phyloP scores from a whole-genome alignment of 106 monocot species.

The Dioscorea alata region DNA sequence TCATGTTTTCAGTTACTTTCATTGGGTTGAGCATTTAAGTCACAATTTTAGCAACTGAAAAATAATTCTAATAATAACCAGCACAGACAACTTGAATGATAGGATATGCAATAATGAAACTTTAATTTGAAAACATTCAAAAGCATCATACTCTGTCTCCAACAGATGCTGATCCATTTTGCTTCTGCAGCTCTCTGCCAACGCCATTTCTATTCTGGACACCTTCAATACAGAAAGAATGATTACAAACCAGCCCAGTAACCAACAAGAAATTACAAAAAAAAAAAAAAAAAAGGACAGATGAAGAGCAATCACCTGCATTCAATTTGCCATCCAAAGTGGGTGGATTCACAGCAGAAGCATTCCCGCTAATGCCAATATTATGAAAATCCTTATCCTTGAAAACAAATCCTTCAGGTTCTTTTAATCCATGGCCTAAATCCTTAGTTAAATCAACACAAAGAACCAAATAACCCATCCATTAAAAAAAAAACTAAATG shows the following conservation, averaged over 20 bases:
- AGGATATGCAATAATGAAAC: not conserved
- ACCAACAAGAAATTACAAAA: not conserved
- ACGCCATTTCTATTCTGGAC: not conserved
- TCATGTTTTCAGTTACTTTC: too few relatives aligned
- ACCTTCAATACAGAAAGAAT: not conserved
- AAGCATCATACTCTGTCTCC: conserved; percentile 1
- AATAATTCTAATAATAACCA: not conserved
- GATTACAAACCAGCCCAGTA: not conserved
- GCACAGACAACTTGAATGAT: not conserved
- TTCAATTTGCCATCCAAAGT: not conserved
- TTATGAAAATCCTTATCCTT: not conserved
- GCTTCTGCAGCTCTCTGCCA: not conserved
- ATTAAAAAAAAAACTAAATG: not conserved
- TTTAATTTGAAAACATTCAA: not conserved
- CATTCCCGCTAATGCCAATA: not conserved
- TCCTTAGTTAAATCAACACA: conserved; percentile 2
- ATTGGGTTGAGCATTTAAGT: too few relatives aligned
- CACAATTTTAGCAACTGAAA: not conserved
- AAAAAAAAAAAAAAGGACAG: not conserved
- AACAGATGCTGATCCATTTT: not conserved
- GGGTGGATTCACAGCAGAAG: not conserved
- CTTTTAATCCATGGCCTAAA: conserved; percentile 2
- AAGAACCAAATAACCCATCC: not conserved
- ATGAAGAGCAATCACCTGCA: too few relatives aligned
- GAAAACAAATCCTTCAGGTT: conserved; percentile 2